Percentiles rank a stretch among this genome's conserved stretches.
Conservation (phyloP, 331 rosid species). For the Prunus yedoensis region DNA sequence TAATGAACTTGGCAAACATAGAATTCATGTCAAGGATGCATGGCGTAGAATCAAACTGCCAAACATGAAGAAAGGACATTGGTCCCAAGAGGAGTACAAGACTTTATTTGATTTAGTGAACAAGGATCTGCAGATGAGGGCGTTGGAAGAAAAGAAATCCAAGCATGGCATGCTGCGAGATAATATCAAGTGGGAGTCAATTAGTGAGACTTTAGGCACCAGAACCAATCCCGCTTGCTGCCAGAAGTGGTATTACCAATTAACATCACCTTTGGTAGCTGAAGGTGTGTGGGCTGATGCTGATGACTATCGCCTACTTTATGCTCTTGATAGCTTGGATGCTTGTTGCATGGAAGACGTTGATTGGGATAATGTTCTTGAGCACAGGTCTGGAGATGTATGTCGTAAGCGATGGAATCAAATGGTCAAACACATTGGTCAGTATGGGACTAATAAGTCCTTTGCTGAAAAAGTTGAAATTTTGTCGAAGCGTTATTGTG, state of each 20-base stretch:
- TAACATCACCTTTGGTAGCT: slow-evolving; percentile 61
- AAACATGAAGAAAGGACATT: slow-evolving; percentile 38
- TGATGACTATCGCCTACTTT: slow-evolving; percentile 63
- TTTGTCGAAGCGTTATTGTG: slow-evolving; percentile 51
- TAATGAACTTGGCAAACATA: slow-evolving; percentile 55
- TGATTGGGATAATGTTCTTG: slow-evolving; percentile 77
- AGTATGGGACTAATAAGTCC: slow-evolving; percentile 46
- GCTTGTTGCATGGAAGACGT: slow-evolving; percentile 67
- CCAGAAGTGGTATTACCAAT: slow-evolving; percentile 64
- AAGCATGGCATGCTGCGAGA: slow-evolving; percentile 80
- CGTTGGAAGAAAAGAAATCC: slow-evolving; percentile 41
- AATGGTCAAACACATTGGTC: slow-evolving; percentile 61
- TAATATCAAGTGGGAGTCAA: slow-evolving; percentile 72
- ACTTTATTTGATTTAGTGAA: slow-evolving; percentile 70
- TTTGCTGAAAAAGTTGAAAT: slow-evolving; percentile 69
- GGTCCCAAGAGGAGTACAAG: slow-evolving; percentile 75
- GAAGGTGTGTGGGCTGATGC: slow-evolving; percentile 57
- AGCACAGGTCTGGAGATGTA: slow-evolving; percentile 65
- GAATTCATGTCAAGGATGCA: slow-evolving; percentile 60
- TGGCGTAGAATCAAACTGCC: slow-evolving; percentile 57
- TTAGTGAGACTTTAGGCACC: slow-evolving; percentile 44
- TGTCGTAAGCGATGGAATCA: slow-evolving; percentile 73
- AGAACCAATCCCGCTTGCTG: slow-evolving; percentile 44
- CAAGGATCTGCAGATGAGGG: slow-evolving; percentile 54
- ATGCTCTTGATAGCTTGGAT: slow-evolving; percentile 60